Evolutionary conservation across 495 filamentous ascomycete genomes (phyloP).

Genomic region (Lasiosphaeria hispida): DNA sequence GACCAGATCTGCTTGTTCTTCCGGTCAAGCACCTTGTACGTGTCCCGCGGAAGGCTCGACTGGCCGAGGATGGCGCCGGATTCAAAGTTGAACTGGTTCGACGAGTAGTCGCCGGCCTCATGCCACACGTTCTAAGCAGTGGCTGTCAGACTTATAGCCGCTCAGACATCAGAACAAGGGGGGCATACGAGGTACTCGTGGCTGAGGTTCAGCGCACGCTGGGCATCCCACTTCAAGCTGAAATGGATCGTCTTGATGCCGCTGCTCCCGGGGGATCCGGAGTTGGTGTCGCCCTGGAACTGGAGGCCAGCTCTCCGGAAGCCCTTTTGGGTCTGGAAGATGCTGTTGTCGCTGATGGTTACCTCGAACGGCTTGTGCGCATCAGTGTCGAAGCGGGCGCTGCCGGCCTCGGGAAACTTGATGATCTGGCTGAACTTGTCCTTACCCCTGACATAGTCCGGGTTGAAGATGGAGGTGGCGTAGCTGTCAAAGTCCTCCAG

Average conservation of each 20-base stretch:
- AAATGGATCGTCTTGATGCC: conserved; percentile 56
- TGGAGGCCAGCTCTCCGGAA: conserved; percentile 56
- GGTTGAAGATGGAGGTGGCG: conserved; percentile 42
- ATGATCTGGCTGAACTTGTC: conserved; percentile 46
- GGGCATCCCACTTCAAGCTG: conserved; percentile 47
- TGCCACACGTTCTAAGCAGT: conserved; percentile 50
- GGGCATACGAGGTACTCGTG: conserved; percentile 50
- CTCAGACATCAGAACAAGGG: neutral
- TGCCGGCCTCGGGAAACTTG: conserved; percentile 37
- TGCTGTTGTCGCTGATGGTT: conserved; percentile 49
- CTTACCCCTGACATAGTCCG: conserved; percentile 46
- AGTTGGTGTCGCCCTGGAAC: conserved; percentile 48
- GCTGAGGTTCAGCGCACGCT: conserved; percentile 49
- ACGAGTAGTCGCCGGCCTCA: conserved; percentile 52
- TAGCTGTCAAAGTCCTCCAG: conserved; percentile 44
- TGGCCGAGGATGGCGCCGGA: conserved; percentile 54
- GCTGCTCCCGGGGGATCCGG: conserved; percentile 40
- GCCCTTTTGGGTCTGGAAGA: conserved; percentile 54
- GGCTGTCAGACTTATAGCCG: neutral
- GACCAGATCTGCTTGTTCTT: conserved; percentile 49
- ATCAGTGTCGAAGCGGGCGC: conserved; percentile 43
- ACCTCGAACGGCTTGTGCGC: conserved; percentile 45
- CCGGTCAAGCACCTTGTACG: conserved; percentile 58
- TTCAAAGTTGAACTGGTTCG: conserved; percentile 57
- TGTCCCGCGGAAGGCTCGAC: conserved; percentile 78